phyloP scores from a whole-genome alignment of 2,329 filamentous ascomycete species.

The Cladosporium halotolerans region DNA sequence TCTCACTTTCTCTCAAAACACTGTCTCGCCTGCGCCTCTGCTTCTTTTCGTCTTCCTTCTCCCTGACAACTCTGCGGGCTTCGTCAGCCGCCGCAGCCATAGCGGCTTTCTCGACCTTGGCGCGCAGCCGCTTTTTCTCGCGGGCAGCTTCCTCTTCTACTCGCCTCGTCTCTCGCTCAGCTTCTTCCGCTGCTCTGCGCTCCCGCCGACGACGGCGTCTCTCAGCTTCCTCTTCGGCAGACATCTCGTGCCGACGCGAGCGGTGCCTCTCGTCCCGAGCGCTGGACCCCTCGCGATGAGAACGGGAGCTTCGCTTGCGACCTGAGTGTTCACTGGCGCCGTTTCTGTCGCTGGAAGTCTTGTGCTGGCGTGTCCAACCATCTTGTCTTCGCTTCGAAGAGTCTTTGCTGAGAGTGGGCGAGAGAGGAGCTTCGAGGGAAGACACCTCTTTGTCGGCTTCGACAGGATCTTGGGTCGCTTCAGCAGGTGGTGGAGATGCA shows the following conservation, averaged over 20 bases:
- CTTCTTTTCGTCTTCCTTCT: conserved; percentile 4
- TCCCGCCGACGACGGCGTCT: conserved; percentile 1
- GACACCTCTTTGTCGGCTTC: neutral
- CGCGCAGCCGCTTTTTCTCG: neutral
- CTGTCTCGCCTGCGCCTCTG: conserved; percentile 6
- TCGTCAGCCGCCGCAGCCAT: conserved; percentile 6
- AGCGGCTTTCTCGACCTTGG: conserved; percentile 5
- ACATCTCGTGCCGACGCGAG: conserved; percentile 2
- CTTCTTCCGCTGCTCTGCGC: conserved; percentile 3
- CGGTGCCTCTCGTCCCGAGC: neutral
- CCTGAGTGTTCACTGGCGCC: neutral
- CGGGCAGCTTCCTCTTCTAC: conserved; percentile 1
- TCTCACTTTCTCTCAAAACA: conserved; percentile 1
- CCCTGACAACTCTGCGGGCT: conserved; percentile 3
- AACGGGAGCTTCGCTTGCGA: neutral
- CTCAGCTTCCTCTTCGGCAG: conserved; percentile 8
- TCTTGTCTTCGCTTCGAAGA: conserved; percentile 1
- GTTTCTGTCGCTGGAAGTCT: neutral
- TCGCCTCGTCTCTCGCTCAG: neutral
- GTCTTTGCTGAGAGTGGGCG: conserved; percentile 3
- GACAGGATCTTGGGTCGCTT: neutral
- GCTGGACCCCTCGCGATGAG: neutral
- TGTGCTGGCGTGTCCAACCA: neutral
- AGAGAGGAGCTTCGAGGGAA: neutral
- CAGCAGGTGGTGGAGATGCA: neutral